A percentile compares a stretch with the other conserved stretches of the same genome.
phyloP scores from a whole-genome alignment of 805 yeast genomes.

The Zygoascus ofunaensis region DNA sequence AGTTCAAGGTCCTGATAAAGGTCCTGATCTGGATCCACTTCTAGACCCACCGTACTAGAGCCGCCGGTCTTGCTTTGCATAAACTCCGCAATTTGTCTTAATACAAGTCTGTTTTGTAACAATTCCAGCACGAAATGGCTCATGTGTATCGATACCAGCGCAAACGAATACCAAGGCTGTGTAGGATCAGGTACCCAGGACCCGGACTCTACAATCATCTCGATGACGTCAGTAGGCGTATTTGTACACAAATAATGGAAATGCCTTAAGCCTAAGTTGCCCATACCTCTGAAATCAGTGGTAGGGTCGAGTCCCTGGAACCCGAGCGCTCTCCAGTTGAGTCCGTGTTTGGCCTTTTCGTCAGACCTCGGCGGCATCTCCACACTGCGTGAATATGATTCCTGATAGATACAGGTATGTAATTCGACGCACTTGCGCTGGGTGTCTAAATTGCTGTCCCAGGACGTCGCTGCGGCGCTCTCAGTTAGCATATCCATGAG shows the following conservation, averaged over 20 bases:
- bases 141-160: slow-evolving; percentile 27
- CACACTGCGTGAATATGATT: background rate
- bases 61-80: slow-evolving; percentile 14
- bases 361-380: background rate
- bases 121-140: slow-evolving; percentile 11
- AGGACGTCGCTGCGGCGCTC: background rate
- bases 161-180: slow-evolving; percentile 28
- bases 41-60: background rate
- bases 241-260: slow-evolving; percentile 18
- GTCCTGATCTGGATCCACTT: no score
- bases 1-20: background rate
- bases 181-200: slow-evolving; percentile 10
- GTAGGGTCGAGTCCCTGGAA: slow-evolving; percentile 33
- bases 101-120: slow-evolving; percentile 6
- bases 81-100: background rate
- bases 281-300: slow-evolving; percentile 31
- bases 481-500: background rate
- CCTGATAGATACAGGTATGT: background rate
- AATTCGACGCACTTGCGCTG: background rate
- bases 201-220: slow-evolving; percentile 20
- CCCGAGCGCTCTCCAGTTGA: slow-evolving; percentile 31
- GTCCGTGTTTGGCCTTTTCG: slow-evolving; percentile 6
- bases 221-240: slow-evolving; percentile 9
- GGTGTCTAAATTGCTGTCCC: background rate
- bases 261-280: slow-evolving; percentile 22